Conservation (phyloP, 768 basidiomycete genomes). For the Leccinum barrowsii region DNA sequence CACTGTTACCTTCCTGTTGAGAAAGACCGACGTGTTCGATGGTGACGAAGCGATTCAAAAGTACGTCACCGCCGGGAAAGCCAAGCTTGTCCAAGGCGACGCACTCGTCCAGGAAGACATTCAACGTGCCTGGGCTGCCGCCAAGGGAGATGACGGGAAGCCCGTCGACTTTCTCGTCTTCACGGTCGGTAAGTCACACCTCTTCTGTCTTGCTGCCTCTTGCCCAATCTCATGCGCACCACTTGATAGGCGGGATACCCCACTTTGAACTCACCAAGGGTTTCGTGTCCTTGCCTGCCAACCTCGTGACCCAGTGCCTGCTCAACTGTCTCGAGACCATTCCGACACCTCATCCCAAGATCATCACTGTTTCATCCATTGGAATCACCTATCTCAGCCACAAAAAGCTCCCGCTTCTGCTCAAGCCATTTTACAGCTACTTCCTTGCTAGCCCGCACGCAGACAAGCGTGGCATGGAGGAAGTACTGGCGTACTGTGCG, state of each 20-base stretch:
- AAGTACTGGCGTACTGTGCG: conserved; percentile 42
- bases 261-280: conserved; percentile 48
- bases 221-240: not conserved
- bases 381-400: conserved; percentile 50
- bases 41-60: conserved; percentile 48
- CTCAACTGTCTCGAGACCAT: conserved; percentile 55
- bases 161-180: conserved; percentile 56
- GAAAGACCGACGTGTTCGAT: conserved; percentile 51
- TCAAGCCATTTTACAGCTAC: conserved; percentile 48
- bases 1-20: conserved; percentile 62
- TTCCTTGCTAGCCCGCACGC: conserved; percentile 45
- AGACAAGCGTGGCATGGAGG: conserved; percentile 63
- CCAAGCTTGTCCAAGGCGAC: conserved; percentile 57
- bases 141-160: conserved; percentile 22
- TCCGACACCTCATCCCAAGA: conserved; percentile 43
- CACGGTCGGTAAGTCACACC: conserved; percentile 49
- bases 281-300: conserved; percentile 42
- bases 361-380: conserved; percentile 51
- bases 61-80: conserved; percentile 49
- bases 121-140: conserved; percentile 46
- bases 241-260: conserved; percentile 26
- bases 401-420: conserved; percentile 40
- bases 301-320: conserved; percentile 58
- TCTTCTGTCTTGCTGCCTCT: not conserved
- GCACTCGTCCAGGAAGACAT: conserved; percentile 53